A percentile compares a stretch with the other conserved stretches of the same genome.
Conservation (phyloP, 2,329 filamentous ascomycete genomes). For the Cytospora leucostoma region DNA sequence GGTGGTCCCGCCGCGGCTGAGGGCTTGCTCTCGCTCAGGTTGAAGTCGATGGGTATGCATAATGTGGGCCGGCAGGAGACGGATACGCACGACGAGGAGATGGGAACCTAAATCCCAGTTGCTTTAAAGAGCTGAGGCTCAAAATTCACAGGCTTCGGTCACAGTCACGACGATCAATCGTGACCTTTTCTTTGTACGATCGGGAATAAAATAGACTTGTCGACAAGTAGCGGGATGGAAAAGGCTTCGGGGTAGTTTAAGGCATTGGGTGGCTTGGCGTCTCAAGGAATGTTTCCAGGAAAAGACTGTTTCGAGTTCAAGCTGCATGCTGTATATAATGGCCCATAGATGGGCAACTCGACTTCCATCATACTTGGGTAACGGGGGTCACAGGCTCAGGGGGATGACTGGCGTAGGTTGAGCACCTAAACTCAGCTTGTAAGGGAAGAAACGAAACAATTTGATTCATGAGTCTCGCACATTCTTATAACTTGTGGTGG, state of each 20-base stretch:
- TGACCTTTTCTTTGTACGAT: not conserved
- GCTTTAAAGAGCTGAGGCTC: not conserved
- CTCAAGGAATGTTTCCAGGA: not conserved
- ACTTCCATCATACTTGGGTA: too few relatives aligned
- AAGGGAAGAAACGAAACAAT: not conserved
- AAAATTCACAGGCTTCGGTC: not conserved
- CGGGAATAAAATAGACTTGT: not conserved
- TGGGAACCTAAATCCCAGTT: not conserved
- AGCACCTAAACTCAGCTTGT: too few relatives aligned
- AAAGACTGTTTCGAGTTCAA: not conserved
- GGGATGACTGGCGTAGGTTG: too few relatives aligned
- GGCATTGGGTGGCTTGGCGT: not conserved
- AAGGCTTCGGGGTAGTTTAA: not conserved
- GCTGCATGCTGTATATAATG: not conserved
- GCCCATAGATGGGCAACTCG: too few relatives aligned
- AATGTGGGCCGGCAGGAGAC: slow-evolving; percentile 7
- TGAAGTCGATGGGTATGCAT: slow-evolving; percentile 62
- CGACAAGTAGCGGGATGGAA: not conserved
- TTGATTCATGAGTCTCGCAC: too few relatives aligned
- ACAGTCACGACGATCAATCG: not conserved
- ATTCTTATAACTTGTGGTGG: not conserved
- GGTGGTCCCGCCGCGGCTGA: slow-evolving; percentile 50
- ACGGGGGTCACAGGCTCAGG: too few relatives aligned
- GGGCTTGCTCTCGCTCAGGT: slow-evolving; percentile 68
- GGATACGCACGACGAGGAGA: not conserved